Conservation (phyloP, 106 monocot species). For the Dioscorea alata region DNA sequence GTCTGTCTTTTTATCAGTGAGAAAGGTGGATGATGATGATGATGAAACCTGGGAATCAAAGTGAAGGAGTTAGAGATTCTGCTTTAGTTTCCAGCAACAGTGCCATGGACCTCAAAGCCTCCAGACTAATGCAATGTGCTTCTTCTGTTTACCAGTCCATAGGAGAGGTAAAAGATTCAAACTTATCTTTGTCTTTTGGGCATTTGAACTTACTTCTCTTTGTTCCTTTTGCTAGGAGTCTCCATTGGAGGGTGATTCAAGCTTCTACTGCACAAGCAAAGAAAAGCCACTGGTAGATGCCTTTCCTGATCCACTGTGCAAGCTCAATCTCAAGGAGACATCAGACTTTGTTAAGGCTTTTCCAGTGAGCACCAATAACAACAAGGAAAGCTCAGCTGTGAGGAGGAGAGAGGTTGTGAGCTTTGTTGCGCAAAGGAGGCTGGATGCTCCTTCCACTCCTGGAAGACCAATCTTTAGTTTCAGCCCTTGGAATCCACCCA, state of each 20-base stretch:
- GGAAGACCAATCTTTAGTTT: conserved; percentile 70
- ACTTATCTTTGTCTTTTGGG: background rate
- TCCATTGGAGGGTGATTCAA: conserved; percentile 16
- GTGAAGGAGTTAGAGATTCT: conserved; percentile 12
- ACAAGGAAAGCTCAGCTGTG: conserved; percentile 21
- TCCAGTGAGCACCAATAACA: conserved; percentile 37
- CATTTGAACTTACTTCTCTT: background rate
- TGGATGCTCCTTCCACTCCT: conserved; percentile 75
- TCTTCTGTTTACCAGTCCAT: conserved; percentile 12
- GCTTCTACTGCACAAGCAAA: conserved; percentile 16
- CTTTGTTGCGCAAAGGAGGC: conserved; percentile 30
- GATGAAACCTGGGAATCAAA: conserved; percentile 7
- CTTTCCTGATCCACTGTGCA: conserved; percentile 60
- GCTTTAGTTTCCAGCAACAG: conserved; percentile 4
- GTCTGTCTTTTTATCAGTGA: background rate
- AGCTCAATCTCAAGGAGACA: conserved; percentile 70
- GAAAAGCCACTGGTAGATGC: conserved; percentile 39
- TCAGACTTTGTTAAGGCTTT: conserved; percentile 62
- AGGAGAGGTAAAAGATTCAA: conserved; percentile 8
- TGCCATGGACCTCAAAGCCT: conserved; percentile 23
- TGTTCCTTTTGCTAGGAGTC: conserved; percentile 7
- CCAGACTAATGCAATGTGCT: conserved; percentile 11
- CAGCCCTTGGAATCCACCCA: conserved; percentile 35
- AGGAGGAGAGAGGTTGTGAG: conserved; percentile 27
- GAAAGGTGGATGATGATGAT: conserved; percentile 1